Base-by-base conservation (phyloP, 1,284 basidiomycete species). In the Porogramme epimiltina region DNA sequence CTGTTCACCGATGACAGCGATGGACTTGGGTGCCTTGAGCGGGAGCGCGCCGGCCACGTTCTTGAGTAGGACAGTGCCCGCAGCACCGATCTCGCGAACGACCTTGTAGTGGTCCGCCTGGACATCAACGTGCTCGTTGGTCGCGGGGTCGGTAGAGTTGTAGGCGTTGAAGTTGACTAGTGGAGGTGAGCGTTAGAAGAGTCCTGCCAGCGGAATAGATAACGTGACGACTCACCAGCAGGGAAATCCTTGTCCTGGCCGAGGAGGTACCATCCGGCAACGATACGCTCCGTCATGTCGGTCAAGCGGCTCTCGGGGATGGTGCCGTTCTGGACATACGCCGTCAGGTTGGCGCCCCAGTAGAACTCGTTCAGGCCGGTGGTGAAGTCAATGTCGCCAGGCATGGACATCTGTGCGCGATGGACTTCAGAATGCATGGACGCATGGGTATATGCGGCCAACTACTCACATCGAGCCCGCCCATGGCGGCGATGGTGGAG, bases 31-130 rank as follows among this genome's bases (percentile, higher is more conserved):
- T 52, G 76, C 80, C 52, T 76, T 73, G 20, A 94, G 71, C 0
- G 92, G 91, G n/a, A 94, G 73, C 2, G 82, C 78, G 3, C 70
- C 70, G 26, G 78, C 73, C 22, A 71, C 72, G 67, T 96, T 95
- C 80, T 95, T 95, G 52, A 95, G 76, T 24, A 96, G 73, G 9
- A 94, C 87, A 1, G 84, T 86, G 40, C 87, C 87, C 0, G 87
- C 86, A 0, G 85, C 81, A 11, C 87, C 91, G 26, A 94, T 84
- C 64, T 88, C 76, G 25, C 89, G 78, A 10, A 93, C 86, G 31
- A 91, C 62, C 62, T 80, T 73, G 65, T 74, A 77, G 62, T 94
- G 92, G 62, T 91, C 82, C n/a, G 69, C 81, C 63, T 89, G 85
- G 0, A 92, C 91, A 61, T 94, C 84, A 25, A 93, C 73, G 56